phyloP scores from a whole-genome alignment of 345 rosid genomes.

The Moricandia arvensis region DNA sequence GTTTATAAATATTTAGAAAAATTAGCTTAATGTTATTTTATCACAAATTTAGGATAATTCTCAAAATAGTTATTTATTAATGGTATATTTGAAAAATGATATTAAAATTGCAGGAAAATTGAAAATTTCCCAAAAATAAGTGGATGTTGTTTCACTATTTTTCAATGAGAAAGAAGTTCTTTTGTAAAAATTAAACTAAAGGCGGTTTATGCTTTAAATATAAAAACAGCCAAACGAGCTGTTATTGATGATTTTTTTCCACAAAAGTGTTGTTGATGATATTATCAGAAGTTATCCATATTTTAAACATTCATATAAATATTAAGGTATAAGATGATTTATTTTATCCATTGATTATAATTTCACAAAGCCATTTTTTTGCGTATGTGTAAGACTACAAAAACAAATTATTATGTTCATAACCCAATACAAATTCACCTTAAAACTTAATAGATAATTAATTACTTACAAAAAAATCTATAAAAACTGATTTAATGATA shows the following conservation, averaged over 20 bases:
- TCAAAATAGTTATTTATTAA: too few species aligned
- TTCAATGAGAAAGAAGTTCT: not conserved
- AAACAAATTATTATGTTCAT: not conserved
- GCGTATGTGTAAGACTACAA: not conserved
- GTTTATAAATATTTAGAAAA: too few species aligned
- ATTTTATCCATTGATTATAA: not conserved
- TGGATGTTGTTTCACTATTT: not conserved
- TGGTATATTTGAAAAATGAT: too few species aligned
- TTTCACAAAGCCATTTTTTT: not conserved
- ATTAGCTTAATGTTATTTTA: too few species aligned
- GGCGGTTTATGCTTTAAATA: not conserved
- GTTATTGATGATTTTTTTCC: not conserved
- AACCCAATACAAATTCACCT: not conserved
- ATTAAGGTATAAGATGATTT: not conserved
- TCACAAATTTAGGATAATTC: too few species aligned
- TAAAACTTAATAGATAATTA: not conserved
- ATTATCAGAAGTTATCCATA: not conserved
- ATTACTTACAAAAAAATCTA: not conserved
- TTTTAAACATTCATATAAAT: not conserved
- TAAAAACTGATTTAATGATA: too few species aligned
- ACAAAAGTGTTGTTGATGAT: not conserved
- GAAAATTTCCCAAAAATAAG: too few species aligned
- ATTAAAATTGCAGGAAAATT: too few species aligned
- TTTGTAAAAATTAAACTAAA: not conserved
- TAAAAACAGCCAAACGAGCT: not conserved